These are phyloP conservation scores for Triadica sebifera DNA, from an alignment of 345 rosid genomes.

Conservation along the genomic window DNA sequence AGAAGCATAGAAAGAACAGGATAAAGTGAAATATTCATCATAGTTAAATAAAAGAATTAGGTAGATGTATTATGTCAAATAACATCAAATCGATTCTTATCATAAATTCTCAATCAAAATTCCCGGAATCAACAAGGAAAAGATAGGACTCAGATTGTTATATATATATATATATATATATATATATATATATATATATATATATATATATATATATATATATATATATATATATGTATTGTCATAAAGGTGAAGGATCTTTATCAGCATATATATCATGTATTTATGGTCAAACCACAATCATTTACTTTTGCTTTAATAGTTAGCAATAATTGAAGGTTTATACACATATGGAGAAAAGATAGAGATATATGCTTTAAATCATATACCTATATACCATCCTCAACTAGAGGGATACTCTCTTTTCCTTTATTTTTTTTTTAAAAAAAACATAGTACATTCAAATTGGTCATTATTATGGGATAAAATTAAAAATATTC, in stretches of 20 bases:
- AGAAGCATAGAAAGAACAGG: too few species aligned
- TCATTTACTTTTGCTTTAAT: neutral
- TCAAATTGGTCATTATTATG: too few species aligned
- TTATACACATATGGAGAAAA: neutral
- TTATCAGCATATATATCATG: neutral
- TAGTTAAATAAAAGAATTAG: neutral
- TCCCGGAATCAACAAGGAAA: conserved; percentile 8
- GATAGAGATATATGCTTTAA: neutral
- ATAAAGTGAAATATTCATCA: neutral
- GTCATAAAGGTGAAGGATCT: neutral
- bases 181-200: too few species aligned
- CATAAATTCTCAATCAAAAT: conserved; percentile 7
- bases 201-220: too few species aligned
- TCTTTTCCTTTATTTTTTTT: too few species aligned
- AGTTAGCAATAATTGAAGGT: conserved; percentile 5
- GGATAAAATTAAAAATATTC: too few species aligned
- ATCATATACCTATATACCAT: neutral
- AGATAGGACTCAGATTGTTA: neutral
- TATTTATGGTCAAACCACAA: conserved; percentile 13
- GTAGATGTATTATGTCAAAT: neutral
- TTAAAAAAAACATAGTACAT: neutral
- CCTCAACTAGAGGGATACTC: conserved; percentile 10
- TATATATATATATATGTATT: too few species aligned
- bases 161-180: too few species aligned
- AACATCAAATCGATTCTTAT: conserved; percentile 9